Evolutionary conservation across 257 asterid genomes (phyloP), one percentile per base, ranked within the genome.

Genomic region (Paraleonurus japonicus): DNA sequence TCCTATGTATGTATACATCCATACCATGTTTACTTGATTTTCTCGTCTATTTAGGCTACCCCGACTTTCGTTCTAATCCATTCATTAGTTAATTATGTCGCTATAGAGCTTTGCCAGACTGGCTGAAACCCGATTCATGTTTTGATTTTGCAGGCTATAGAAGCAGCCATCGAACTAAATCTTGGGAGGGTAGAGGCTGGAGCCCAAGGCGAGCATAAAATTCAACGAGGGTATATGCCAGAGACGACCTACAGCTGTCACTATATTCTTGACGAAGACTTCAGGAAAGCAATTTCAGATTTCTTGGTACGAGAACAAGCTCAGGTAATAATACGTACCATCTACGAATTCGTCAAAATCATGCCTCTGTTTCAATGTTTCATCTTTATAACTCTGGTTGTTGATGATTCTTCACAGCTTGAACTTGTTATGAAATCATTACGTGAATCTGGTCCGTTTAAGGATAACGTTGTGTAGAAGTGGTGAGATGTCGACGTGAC

Each of bases 171-270:
- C 57, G 99, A 91, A 73, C 86, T 85, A 47, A 85, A 88, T 60
- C 99, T 94, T 33, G 84, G 74, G 75, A 88, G 74, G 78, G 96
- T 94, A 54, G 98, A 94, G 83, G 99, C 99, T 22, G 99, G 99
- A 66, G 99, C 99, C 35, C 99, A 94, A 76, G 99, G 99, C 4
- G 99, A 94, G 80, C 99, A 94, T 73, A 94, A 94, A 80, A 91
- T 94, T 70, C 98, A 91, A 81, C 82, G 99, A 81, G 99, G 99
- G 7, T 94, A 95, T 78, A 75, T 91, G 84, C 99, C 99, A 0
- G 96, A 82, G 41, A 62, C 85, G 16, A 94, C 98, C 73, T 91
- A 91, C 81, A 94, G 99, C 85, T 80, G 86, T 53, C 99, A 91
- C 83, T 91, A 85, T 75, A 86, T 91, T 63, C 74, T 84, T 27